phyloP scores from a whole-genome alignment of 306 rosid species.

The Cucurbita argyrosperma region DNA sequence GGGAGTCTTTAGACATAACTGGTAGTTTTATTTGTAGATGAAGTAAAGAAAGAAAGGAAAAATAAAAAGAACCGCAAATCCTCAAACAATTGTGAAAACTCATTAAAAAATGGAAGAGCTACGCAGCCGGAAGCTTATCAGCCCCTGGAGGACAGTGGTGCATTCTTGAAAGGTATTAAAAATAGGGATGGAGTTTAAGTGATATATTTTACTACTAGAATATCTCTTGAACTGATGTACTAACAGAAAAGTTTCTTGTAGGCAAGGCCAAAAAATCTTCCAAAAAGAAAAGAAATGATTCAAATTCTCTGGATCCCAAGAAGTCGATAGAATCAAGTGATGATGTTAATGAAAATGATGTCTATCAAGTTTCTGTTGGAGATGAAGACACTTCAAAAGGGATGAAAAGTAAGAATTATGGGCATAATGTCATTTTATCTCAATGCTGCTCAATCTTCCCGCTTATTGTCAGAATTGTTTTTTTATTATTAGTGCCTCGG shows the following conservation, averaged over 20 bases:
- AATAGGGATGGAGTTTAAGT: slow-evolving; percentile 20
- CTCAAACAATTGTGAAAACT: neutral
- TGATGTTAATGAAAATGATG: slow-evolving; percentile 8
- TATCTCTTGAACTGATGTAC: neutral
- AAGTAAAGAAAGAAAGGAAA: slow-evolving; percentile 35
- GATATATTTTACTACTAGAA: neutral
- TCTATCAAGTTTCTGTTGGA: slow-evolving; percentile 23
- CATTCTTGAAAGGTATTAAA: slow-evolving; percentile 36
- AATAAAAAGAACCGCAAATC: slow-evolving; percentile 18
- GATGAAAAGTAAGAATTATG: slow-evolving; percentile 28
- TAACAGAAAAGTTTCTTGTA: neutral
- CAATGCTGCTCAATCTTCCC: neutral
- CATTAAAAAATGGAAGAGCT: slow-evolving; percentile 12
- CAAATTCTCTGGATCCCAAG: neutral
- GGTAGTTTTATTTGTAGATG: slow-evolving; percentile 27
- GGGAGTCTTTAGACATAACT: neutral
- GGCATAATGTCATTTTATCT: neutral
- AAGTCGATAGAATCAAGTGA: slow-evolving; percentile 8
- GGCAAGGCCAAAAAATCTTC: slow-evolving; percentile 19
- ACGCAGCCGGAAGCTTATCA: slow-evolving; percentile 18
- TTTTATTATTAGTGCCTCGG: neutral
- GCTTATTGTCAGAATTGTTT: neutral
- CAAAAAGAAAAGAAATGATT: slow-evolving; percentile 26
- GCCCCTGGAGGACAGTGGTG: slow-evolving; percentile 30
- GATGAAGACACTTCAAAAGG: slow-evolving; percentile 31